Percentiles rank a stretch among this genome's conserved stretches.
phyloP scores from a whole-genome alignment of 495 filamentous ascomycete species.

The Annulohypoxylon bovei region DNA sequence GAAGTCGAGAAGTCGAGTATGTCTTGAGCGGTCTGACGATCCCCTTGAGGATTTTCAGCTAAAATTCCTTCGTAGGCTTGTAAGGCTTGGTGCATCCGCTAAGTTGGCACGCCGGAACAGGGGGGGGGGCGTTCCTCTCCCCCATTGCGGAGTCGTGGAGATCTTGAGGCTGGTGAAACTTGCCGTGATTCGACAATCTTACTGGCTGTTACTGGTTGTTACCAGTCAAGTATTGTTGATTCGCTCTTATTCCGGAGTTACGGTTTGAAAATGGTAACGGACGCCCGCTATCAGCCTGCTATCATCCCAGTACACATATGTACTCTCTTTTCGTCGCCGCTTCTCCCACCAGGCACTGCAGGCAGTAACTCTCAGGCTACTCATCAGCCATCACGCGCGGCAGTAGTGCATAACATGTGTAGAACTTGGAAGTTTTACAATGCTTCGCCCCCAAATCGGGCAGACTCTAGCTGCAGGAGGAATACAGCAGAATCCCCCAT shows the following conservation, averaged over 20 bases:
- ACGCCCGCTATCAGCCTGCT: constrained; percentile 7
- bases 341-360: constrained; percentile 1
- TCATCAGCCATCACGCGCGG: too few species aligned
- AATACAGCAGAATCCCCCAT: not conserved
- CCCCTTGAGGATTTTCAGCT: constrained; percentile 23
- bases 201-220: not conserved
- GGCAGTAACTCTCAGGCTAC: too few species aligned
- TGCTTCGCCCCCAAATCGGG: constrained; percentile 14
- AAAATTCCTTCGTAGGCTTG: constrained; percentile 18
- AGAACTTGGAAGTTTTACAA: not conserved
- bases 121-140: constrained; percentile 16
- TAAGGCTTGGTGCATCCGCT: constrained; percentile 19
- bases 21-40: constrained; percentile 9
- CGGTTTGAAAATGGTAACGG: constrained; percentile 11
- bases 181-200: constrained; percentile 3
- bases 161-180: constrained; percentile 36
- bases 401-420: not conserved
- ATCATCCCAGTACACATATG: not conserved
- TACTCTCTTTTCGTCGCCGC: not conserved
- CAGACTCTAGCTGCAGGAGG: constrained; percentile 11
- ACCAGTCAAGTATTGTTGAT: not conserved
- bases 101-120: not conserved
- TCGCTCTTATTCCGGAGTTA: not conserved
- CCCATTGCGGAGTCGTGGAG: constrained; percentile 34
- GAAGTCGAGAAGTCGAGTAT: too few species aligned